Evolutionary conservation across 2,329 filamentous ascomycete species (phyloP).

Genomic region (Arthrobotrys musiformis): DNA sequence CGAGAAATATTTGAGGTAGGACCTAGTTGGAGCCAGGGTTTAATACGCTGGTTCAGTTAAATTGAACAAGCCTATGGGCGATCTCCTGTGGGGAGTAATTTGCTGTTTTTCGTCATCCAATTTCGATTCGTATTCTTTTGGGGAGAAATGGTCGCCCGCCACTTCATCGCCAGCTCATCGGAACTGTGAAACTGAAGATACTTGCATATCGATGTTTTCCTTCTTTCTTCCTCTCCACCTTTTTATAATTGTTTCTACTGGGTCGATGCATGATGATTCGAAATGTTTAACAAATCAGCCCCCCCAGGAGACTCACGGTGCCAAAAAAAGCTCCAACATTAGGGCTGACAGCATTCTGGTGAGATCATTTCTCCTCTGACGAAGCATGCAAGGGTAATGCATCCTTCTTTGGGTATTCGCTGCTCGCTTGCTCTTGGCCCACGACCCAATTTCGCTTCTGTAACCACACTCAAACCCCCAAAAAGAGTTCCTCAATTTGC

Average conservation of each 20-base stretch:
- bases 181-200: constrained; percentile 30
- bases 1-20: constrained; percentile 27
- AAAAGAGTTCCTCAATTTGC: constrained; percentile 55
- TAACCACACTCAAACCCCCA: constrained; percentile 53
- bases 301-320: background rate
- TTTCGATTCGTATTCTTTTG: constrained; percentile 23
- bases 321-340: constrained; percentile 4
- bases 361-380: constrained; percentile 35
- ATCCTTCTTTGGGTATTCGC: constrained; percentile 35
- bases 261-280: constrained; percentile 11
- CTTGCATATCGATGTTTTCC: background rate
- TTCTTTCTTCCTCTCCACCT: background rate
- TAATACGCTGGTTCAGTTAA: constrained; percentile 54
- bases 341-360: constrained; percentile 27
- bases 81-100: constrained; percentile 31
- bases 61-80: constrained; percentile 47
- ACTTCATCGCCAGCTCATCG: constrained; percentile 16
- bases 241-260: constrained; percentile 15
- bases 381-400: constrained; percentile 26
- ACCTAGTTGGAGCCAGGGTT: constrained; percentile 38
- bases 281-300: constrained; percentile 2
- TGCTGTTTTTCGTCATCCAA: constrained; percentile 43
- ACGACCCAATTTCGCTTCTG: constrained; percentile 54
- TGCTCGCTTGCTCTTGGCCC: constrained; percentile 31
- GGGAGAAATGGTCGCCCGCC: constrained; percentile 1